phyloP scores from a whole-genome alignment of 2,329 filamentous ascomycete species.

The Ampelomyces quisqualis region DNA sequence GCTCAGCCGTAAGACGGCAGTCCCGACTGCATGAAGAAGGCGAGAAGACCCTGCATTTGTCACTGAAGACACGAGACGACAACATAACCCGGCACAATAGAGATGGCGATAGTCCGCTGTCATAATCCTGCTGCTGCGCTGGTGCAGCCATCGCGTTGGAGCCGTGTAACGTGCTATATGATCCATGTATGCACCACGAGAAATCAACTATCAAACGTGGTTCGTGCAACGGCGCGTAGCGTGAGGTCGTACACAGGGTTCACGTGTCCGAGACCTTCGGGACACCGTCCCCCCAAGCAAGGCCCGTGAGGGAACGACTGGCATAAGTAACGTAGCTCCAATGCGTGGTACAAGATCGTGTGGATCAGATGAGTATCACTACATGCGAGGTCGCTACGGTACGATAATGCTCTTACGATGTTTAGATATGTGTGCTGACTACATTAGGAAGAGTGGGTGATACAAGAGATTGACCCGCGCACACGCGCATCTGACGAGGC shows the following conservation, averaged over 20 bases:
- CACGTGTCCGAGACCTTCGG: constrained; percentile 23
- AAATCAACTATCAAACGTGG: constrained; percentile 29
- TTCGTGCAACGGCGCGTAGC: constrained; percentile 16
- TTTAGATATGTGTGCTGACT: constrained; percentile 4
- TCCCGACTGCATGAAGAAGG: constrained; percentile 1
- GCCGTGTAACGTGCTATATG: constrained; percentile 31
- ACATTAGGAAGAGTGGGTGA: constrained; percentile 10
- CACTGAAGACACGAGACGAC: constrained; percentile 1
- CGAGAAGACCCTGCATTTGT: constrained; percentile 9
- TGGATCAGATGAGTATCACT: constrained; percentile 7
- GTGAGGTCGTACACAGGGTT: constrained; percentile 20
- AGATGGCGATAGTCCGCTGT: constrained; percentile 16
- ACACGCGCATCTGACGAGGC: constrained; percentile 3
- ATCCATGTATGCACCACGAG: constrained; percentile 39
- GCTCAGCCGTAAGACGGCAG: constrained; percentile 2
- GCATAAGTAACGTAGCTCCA: constrained; percentile 2
- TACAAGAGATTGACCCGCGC: constrained; percentile 3
- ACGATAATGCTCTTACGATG: constrained; percentile 16
- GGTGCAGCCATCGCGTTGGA: constrained; percentile 12
- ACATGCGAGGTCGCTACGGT: constrained; percentile 22
- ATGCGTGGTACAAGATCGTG: constrained; percentile 23
- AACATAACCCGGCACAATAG: constrained; percentile 3
- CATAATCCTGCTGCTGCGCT: constrained; percentile 15
- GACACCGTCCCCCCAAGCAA: constrained; percentile 6
- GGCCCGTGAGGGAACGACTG: constrained; percentile 8